These are phyloP conservation scores for Fusarium udum DNA, from an alignment of 2,329 filamentous ascomycete species.

Conservation along the genomic window DNA sequence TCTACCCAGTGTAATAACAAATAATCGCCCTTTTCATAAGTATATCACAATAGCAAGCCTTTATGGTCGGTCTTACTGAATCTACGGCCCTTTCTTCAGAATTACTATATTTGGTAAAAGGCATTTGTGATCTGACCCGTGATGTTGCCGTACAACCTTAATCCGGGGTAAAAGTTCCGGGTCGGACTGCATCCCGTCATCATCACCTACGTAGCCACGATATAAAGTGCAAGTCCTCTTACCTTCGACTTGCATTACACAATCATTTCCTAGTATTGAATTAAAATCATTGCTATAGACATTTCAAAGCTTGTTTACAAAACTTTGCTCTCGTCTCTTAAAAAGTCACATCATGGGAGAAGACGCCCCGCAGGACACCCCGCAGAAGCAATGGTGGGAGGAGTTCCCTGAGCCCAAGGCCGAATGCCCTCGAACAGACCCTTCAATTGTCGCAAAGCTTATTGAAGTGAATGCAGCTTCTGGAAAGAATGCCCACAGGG, in stretches of 20 bases:
- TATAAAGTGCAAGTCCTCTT: not conserved
- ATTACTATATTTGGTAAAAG: not conserved
- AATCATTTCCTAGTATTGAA: not conserved
- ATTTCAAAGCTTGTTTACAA: not conserved
- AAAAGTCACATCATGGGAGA: conserved; percentile 31
- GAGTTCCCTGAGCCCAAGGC: conserved; percentile 56
- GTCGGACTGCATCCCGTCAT: conserved; percentile 1
- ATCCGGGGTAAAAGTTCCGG: conserved; percentile 21
- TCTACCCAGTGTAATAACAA: accelerated
- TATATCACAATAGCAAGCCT: not conserved
- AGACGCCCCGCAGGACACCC: conserved; percentile 39
- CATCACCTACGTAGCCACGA: not conserved
- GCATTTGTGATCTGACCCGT: not conserved
- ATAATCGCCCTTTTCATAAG: accelerated
- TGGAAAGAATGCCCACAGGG: conserved; percentile 39
- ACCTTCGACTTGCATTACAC: not conserved
- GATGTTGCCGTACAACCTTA: not conserved
- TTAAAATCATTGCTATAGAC: not conserved
- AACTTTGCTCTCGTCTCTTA: too few relatives aligned
- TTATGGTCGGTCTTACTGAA: not conserved
- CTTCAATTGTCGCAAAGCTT: conserved; percentile 52
- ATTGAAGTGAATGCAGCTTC: conserved; percentile 51
- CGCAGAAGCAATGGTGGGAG: conserved; percentile 49
- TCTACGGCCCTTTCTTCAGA: accelerated
- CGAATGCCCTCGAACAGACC: conserved; percentile 49